Evolutionary conservation across 345 rosid genomes (phyloP), one percentile per base, ranked within the genome.

Genomic region (Populus deltoides): DNA sequence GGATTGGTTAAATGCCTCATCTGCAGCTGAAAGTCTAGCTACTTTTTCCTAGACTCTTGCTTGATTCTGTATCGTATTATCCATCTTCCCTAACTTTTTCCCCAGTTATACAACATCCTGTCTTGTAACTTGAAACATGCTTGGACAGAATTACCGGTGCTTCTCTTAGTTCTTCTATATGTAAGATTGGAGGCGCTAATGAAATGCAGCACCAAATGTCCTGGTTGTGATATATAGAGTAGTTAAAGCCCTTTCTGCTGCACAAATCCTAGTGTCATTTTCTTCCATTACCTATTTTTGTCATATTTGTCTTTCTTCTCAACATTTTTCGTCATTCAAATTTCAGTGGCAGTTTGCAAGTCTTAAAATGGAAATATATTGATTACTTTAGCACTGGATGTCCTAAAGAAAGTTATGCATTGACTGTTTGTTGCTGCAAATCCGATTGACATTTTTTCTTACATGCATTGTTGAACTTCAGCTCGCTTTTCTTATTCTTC

Each of bases 1-100:
- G 99, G 99, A 29, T 82, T 96, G 84, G 85, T 89, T 51, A 90
- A 75, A 72, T 96, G 98, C 82, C 78, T 87, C 63, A 65, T 85
- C 78, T 91, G 98, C 85, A 77, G 88, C 89, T 90, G 86, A 90
- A 62, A 20, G 47, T 15, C 36, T 2, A 31, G 24, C 1, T 27
- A 39, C 24, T 35, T 72, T 31, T 29, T 25, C 43, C 59, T 61
- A 6, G 20, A 39, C 68, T 22, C 3, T 6, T 39, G 20, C 4
- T 7, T 57, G 7, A 9, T 8, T 20, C n/a, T 45, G 29, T 80
- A 35, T 47, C 47, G 47, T 74, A 41, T 20, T 72, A 10, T 38
- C 29, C 25, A 24, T n/a, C 53, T 11, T 39, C 72, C 24, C 51
- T 39, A 36, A 39, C 45, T 45, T 10, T 20, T 22, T 3, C 72